phyloP scores from a whole-genome alignment of 2,329 filamentous ascomycete genomes.

The Pseudogymnoascus sp. region DNA sequence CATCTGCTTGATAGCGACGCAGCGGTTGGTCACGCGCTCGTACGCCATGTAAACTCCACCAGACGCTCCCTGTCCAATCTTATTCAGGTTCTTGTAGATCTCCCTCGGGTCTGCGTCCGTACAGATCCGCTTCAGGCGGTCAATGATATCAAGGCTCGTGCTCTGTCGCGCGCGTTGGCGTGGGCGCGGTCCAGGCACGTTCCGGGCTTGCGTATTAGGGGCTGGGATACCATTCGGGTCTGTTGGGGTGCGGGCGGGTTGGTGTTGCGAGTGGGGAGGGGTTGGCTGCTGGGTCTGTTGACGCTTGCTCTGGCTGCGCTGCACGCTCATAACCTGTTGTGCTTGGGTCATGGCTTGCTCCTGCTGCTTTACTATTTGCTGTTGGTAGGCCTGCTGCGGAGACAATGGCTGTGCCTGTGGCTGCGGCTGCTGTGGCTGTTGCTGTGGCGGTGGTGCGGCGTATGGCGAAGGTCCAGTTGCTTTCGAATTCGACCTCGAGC shows the following conservation, averaged over 20 bases:
- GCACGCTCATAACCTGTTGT: slow-evolving; percentile 66
- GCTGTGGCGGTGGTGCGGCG: slow-evolving; percentile 38
- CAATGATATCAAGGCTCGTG: slow-evolving; percentile 72
- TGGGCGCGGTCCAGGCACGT: slow-evolving; percentile 54
- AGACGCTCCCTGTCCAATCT: slow-evolving; percentile 95
- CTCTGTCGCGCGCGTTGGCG: slow-evolving; percentile 74
- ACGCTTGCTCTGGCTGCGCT: slow-evolving; percentile 68
- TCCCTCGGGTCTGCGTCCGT: slow-evolving; percentile 81
- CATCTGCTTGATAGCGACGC: slow-evolving; percentile 99
- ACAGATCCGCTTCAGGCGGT: slow-evolving; percentile 80
- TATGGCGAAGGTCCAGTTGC: slow-evolving; percentile 47
- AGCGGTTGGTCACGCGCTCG: slow-evolving; percentile 71
- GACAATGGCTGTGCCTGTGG: slow-evolving; percentile 20
- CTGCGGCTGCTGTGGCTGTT: slow-evolving; percentile 5
- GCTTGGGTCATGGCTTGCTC: slow-evolving; percentile 75
- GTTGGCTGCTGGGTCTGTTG: slow-evolving; percentile 46
- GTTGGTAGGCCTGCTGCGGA: slow-evolving; percentile 44
- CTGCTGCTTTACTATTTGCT: slow-evolving; percentile 67
- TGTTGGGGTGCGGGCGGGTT: slow-evolving; percentile 28
- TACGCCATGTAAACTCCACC: slow-evolving; percentile 92
- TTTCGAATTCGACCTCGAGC: slow-evolving; percentile 61
- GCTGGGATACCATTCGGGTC: slow-evolving; percentile 35
- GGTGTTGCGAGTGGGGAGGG: slow-evolving; percentile 47
- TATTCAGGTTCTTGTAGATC: slow-evolving; percentile 79
- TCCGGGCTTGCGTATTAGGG: slow-evolving; percentile 26